Base-by-base conservation (phyloP, 352 stramenopile species). In the Globisporangium megalacanthum region DNA sequence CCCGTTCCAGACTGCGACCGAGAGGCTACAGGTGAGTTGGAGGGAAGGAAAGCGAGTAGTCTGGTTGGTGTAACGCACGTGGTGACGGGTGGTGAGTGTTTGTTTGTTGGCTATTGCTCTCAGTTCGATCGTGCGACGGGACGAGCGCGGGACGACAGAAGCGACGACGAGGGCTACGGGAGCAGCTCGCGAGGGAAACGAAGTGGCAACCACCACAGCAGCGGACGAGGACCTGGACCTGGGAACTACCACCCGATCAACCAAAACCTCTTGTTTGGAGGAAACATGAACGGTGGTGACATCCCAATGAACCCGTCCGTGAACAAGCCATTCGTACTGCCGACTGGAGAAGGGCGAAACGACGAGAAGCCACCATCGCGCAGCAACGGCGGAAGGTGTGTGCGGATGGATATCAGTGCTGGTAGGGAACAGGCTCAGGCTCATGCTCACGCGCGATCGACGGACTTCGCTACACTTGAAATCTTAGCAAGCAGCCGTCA, bases 231-330 rank as follows among this genome's bases (percentile, higher is more conserved):
- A 14, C 58, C 70, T 50, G 65, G 73, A 39, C 64, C 63, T 45
- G 70, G 76, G 8, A 63, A 66, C 3, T 93, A 90, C 55, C 83
- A 93, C 44, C 83, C 83, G 31, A 82, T 92, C 44, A 92, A 93
- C 29, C 77, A 81, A 36, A 69, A 90, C 37, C 51, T 92, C 15
- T 59, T 93, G 7, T 69, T 93, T 39, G 73, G 75, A 33, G 75
- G 74, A 11, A 55, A 54, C n/a, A 49, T 55, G 13, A 54, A 59
- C 49, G 33, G 45, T 19, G 20, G 42, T 52, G 48, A 49, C 56
- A 64, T 13, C 22, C 35, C 49, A 25, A 33, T 54, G 13, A 61
- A 64, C 13, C 68, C 73, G 53, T 65, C 68, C 8, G 75, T 89
- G 36, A 76, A 65, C 57, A 92, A 90, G 47, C 86, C 84, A 60